A percentile compares a stretch with the other conserved stretches of the same genome.
phyloP scores from a whole-genome alignment of 768 basidiomycete species.

The Lactarius sp. region DNA sequence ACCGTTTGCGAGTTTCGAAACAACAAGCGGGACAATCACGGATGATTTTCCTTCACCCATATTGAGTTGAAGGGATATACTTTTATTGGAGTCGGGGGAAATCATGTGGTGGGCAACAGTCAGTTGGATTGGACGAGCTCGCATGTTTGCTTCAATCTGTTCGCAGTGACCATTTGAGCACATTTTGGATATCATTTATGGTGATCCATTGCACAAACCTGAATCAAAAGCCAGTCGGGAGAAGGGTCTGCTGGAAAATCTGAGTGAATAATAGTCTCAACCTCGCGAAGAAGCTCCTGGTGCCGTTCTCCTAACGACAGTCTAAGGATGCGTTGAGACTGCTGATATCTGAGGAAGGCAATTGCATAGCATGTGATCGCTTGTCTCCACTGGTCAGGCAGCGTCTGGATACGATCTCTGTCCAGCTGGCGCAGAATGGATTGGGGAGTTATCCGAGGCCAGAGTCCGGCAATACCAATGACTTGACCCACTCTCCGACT shows the following conservation, averaged over 20 bases:
- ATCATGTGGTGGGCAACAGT: no score
- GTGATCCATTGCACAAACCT: neutral
- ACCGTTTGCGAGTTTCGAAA: conserved; percentile 40
- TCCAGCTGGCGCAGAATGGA: conserved; percentile 24
- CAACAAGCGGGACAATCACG: conserved; percentile 47
- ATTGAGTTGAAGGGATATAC: no score
- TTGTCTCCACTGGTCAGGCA: neutral
- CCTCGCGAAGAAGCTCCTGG: neutral
- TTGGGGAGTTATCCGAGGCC: no score
- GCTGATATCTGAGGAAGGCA: no score
- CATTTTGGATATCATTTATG: no score
- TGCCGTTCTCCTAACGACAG: neutral
- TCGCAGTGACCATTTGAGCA: neutral
- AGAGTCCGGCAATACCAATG: neutral
- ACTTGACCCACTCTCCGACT: neutral
- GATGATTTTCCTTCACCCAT: conserved; percentile 45
- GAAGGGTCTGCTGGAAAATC: neutral
- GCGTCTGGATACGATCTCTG: conserved; percentile 23
- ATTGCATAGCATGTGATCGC: neutral
- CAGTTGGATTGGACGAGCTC: no score
- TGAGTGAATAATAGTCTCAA: neutral
- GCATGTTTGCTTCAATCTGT: no score
- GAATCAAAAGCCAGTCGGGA: conserved; percentile 17
- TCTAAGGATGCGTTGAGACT: no score
- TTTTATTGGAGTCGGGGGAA: no score